A percentile compares a stretch with the other conserved stretches of the same genome.
phyloP scores from a whole-genome alignment of 2,329 filamentous ascomycete species.

The Mollisiaceae sp. region DNA sequence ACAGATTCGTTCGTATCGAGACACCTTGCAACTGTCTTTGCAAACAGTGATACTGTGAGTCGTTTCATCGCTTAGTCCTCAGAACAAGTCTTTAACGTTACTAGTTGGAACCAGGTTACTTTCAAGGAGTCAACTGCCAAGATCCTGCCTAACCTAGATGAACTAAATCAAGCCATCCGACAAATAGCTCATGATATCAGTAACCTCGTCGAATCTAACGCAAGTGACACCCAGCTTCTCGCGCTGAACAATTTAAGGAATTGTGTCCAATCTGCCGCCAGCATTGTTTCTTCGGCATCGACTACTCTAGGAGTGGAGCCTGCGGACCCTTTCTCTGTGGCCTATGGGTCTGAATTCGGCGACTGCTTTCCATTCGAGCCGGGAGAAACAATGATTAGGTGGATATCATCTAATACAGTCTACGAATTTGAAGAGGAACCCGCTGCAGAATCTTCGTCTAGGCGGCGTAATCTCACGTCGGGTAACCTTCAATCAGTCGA shows the following conservation, averaged over 20 bases:
- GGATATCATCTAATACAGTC: constrained; percentile 26
- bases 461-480: background rate
- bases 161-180: constrained; percentile 26
- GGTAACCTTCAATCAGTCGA: background rate
- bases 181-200: constrained; percentile 19
- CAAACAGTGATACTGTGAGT: constrained; percentile 29
- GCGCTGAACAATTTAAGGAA: background rate
- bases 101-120: constrained; percentile 28
- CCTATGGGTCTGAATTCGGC: constrained; percentile 23
- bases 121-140: constrained; percentile 25
- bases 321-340: background rate
- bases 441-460: background rate
- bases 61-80: background rate
- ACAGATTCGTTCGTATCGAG: constrained; percentile 29
- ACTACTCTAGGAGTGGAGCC: constrained; percentile 8
- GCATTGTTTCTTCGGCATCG: constrained; percentile 19
- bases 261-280: background rate
- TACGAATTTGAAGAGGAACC: constrained; percentile 24
- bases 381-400: constrained; percentile 25
- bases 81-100: background rate
- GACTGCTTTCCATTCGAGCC: constrained; percentile 22
- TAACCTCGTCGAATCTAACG: constrained; percentile 19
- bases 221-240: background rate
- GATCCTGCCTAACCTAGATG: constrained; percentile 28
- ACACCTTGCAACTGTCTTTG: constrained; percentile 28